Percentiles rank a stretch among this genome's conserved stretches.
Conservation (phyloP, 129 eudicot genomes). For the Centaurea solstitialis region DNA sequence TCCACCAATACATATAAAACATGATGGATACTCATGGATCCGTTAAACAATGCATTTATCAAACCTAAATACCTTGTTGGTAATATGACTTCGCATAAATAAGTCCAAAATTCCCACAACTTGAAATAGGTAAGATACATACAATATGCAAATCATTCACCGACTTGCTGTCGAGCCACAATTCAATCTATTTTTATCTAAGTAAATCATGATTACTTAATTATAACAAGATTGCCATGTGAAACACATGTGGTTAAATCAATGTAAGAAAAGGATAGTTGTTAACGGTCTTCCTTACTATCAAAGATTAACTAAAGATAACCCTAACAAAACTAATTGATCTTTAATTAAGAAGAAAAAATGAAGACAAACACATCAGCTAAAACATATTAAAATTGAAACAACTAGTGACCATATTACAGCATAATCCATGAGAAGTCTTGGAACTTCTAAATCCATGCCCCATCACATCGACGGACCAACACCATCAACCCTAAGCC, state of each 20-base stretch:
- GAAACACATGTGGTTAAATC: not conserved
- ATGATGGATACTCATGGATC: not conserved
- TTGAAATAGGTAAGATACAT: not conserved
- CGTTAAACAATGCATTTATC: not conserved
- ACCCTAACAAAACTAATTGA: not conserved
- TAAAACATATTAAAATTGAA: too few relatives aligned
- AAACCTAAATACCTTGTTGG: not conserved
- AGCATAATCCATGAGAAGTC: constrained; percentile 14
- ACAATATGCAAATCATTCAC: too few relatives aligned
- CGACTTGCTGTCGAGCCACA: not conserved
- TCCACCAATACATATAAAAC: not conserved
- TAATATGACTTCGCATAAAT: not conserved
- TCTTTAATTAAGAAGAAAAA: not conserved
- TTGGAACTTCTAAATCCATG: constrained; percentile 14
- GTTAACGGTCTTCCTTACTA: not conserved
- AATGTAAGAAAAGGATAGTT: not conserved
- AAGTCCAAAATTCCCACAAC: not conserved
- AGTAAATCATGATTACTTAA: not conserved
- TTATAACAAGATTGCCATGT: too few relatives aligned
- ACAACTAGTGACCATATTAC: not conserved
- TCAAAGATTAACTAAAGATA: not conserved
- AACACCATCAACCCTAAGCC: not conserved
- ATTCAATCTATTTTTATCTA: not conserved
- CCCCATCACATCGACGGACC: not conserved
- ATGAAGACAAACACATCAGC: not conserved